Conservation (phyloP, 2,329 filamentous ascomycete species). For the Epichloe elymi region DNA sequence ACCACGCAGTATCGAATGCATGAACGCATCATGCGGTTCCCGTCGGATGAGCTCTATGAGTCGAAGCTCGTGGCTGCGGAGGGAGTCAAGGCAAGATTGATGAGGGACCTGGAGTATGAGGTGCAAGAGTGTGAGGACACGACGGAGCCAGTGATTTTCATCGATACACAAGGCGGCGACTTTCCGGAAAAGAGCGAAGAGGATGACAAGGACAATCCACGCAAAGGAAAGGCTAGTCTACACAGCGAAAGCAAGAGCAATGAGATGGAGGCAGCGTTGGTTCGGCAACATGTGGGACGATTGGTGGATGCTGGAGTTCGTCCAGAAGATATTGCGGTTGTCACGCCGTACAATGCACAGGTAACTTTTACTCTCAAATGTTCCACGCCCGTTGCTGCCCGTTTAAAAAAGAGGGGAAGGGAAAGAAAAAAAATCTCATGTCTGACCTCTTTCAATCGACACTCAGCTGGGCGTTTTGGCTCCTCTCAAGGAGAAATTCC, state of each 20-base stretch:
- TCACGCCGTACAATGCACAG: slow-evolving; percentile 95
- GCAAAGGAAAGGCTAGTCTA: slow-evolving; percentile 32
- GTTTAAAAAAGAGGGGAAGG: neutral
- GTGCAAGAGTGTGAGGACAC: slow-evolving; percentile 78
- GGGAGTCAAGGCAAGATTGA: slow-evolving; percentile 57
- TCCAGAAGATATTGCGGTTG: slow-evolving; percentile 76
- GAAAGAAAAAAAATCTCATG: neutral
- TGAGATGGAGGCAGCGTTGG: slow-evolving; percentile 74
- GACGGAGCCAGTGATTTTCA: slow-evolving; percentile 76
- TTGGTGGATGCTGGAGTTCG: slow-evolving; percentile 70
- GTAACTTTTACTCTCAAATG: slow-evolving; percentile 24
- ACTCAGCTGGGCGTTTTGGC: slow-evolving; percentile 61
- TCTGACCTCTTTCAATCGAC: slow-evolving; percentile 2
- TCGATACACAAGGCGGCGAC: slow-evolving; percentile 90
- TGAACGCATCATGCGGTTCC: slow-evolving; percentile 87
- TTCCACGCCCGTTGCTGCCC: neutral
- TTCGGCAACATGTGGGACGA: slow-evolving; percentile 60
- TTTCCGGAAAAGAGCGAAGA: slow-evolving; percentile 76
- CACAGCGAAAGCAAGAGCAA: slow-evolving; percentile 69
- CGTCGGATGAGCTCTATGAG: slow-evolving; percentile 79
- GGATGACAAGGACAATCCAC: slow-evolving; percentile 38
- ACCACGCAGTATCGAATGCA: slow-evolving; percentile 99
- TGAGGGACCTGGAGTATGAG: slow-evolving; percentile 66
- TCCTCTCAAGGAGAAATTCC: slow-evolving; percentile 66
- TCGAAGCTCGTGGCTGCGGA: slow-evolving; percentile 70